Evolutionary conservation across 768 basidiomycete species (phyloP).

Genomic region (Leccinum fibrillosum): DNA sequence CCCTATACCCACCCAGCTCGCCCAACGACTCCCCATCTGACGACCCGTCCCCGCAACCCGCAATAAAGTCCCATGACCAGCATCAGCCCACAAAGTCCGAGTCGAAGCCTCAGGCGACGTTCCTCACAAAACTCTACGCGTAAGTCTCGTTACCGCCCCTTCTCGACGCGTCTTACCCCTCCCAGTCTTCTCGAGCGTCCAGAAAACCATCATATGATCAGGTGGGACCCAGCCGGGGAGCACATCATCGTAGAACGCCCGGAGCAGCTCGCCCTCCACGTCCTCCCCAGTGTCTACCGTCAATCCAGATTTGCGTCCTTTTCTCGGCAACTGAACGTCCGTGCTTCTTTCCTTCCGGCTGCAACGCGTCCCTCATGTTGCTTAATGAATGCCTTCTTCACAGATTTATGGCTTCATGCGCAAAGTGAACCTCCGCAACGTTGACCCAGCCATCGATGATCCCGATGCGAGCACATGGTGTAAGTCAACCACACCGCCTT

Average conservation of each 20-base stretch:
- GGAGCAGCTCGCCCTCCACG: constrained; percentile 89
- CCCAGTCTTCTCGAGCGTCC: constrained; percentile 80
- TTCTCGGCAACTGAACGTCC: constrained; percentile 93
- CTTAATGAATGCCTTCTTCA: constrained; percentile 23
- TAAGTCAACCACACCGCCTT: constrained; percentile 43
- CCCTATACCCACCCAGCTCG: constrained; percentile 33
- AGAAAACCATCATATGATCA: constrained; percentile 96
- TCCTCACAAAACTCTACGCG: constrained; percentile 96
- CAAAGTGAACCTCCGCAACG: constrained; percentile 93
- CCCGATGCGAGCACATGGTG: constrained; percentile 97
- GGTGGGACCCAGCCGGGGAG: constrained; percentile 91
- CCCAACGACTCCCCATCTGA: constrained; percentile 43
- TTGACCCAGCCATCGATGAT: constrained; percentile 92
- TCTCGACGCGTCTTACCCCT: constrained; percentile 19
- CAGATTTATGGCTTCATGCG: constrained; percentile 99
- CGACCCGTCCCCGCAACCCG: constrained; percentile 42
- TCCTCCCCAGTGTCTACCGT: constrained; percentile 91
- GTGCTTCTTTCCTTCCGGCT: constrained; percentile 34
- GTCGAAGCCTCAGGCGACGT: constrained; percentile 88
- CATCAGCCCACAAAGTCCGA: constrained; percentile 63
- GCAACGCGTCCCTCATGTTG: constrained; percentile 19
- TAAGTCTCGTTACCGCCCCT: constrained; percentile 40
- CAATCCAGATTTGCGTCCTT: constrained; percentile 97
- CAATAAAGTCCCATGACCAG: constrained; percentile 37
- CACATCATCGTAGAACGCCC: constrained; percentile 95